These are phyloP conservation scores for Fusarium chuoi DNA, from an alignment of 2,329 filamentous ascomycete genomes.

Conservation along the genomic window DNA sequence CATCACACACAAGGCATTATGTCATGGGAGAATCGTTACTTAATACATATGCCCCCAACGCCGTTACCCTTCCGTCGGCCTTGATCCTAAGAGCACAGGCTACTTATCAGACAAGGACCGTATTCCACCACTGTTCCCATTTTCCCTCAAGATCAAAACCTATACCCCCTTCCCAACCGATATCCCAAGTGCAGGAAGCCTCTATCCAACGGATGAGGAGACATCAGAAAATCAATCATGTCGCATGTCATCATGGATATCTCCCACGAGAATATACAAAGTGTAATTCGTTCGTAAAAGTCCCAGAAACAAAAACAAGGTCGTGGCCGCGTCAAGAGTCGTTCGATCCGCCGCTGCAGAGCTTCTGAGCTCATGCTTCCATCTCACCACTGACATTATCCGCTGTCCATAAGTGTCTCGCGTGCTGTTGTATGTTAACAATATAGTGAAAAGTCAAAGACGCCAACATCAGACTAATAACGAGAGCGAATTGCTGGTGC, in stretches of 20 bases:
- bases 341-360: conserved; percentile 24
- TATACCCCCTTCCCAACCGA: background rate
- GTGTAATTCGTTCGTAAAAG: conserved; percentile 29
- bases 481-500: conserved; percentile 47
- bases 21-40: conserved; percentile 13
- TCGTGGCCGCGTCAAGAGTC: conserved; percentile 37
- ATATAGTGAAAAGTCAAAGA: background rate
- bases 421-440: conserved; percentile 17
- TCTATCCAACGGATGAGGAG: conserved; percentile 5
- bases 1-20: background rate
- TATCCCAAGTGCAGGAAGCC: conserved; percentile 9
- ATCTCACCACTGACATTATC: conserved; percentile 23
- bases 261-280: conserved; percentile 32
- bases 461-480: conserved; percentile 28
- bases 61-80: background rate
- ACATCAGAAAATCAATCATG: conserved; percentile 34
- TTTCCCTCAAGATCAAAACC: background rate
- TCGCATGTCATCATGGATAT: conserved; percentile 41
- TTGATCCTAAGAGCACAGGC: background rate
- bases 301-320: conserved; percentile 30
- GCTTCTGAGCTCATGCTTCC: conserved; percentile 4
- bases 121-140: background rate
- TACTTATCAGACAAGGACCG: conserved; percentile 10
- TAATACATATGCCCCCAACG: conserved; percentile 16
- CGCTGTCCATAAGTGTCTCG: conserved; percentile 12